phyloP scores from a whole-genome alignment of 495 filamentous ascomycete genomes.

The Parathielavia appendiculata region DNA sequence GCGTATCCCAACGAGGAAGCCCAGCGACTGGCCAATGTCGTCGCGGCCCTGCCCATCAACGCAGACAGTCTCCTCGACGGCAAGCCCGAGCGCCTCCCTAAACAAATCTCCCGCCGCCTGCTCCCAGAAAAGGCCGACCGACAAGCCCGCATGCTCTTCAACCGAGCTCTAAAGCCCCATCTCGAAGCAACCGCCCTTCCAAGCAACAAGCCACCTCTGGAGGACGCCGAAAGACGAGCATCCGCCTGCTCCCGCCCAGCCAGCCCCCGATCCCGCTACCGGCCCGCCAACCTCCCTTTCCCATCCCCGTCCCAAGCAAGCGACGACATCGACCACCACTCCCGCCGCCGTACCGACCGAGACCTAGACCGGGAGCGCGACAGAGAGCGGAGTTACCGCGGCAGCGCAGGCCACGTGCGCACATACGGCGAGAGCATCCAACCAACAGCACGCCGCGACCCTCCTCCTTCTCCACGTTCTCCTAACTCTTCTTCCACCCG shows the following conservation, averaged over 20 bases:
- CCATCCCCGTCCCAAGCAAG: constrained; percentile 6
- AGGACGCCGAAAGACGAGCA: not conserved
- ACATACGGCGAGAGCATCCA: constrained; percentile 15
- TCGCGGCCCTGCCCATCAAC: constrained; percentile 69
- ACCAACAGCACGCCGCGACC: constrained; percentile 10
- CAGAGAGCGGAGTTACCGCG: constrained; percentile 11
- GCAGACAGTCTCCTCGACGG: constrained; percentile 53
- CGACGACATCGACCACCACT: not conserved
- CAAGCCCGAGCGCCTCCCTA: constrained; percentile 69
- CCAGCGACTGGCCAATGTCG: constrained; percentile 65
- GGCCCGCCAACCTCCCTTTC: constrained; percentile 3
- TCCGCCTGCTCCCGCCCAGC: not conserved
- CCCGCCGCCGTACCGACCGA: not conserved
- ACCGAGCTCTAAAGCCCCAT: constrained; percentile 25
- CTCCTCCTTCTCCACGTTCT: not conserved
- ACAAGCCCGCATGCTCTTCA: constrained; percentile 25
- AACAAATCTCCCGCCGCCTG: constrained; percentile 67
- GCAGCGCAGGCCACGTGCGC: not conserved
- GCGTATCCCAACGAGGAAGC: constrained; percentile 76
- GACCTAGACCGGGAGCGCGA: not conserved
- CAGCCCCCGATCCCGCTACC: constrained; percentile 12
- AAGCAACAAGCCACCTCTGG: constrained; percentile 6
- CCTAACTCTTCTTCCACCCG: not conserved
- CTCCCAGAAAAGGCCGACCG: constrained; percentile 51
- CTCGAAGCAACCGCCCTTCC: constrained; percentile 20